Base-by-base conservation (phyloP, 768 basidiomycete genomes). In the Phanerochaete sordida region DNA sequence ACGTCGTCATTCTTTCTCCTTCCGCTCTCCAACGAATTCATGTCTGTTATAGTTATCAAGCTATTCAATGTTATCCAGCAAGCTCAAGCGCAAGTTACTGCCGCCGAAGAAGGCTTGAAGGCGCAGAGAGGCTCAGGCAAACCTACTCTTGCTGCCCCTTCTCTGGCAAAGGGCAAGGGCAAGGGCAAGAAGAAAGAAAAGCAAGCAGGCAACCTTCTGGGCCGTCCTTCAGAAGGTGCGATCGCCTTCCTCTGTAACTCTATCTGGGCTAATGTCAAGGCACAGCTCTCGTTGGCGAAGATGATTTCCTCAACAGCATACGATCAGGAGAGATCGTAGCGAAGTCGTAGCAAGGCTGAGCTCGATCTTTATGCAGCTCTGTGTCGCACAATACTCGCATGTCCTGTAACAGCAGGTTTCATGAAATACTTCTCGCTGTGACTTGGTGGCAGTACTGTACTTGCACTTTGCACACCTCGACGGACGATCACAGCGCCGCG, bases 11-110 rank as follows among this genome's bases (percentile, higher is more conserved):
- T 9, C 23, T 51, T 2, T 51, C 24, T 43, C 9, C 46, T 33
- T 48, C 11, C 15, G n/a, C 12, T 3, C 19, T n/a, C n/a, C 24
- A 30, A 49, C 19, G 2, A 9, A n/a, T n/a, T 47, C 21, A 16
- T 48, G 23, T 0, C 33, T 35, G 27, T n/a, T 45, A 4, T 56
- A 83, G 92, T 94, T 48, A 91, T 94, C n/a, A 85, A 89, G 68
- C 76, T 94, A 16, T 94, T 94, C 76, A 94, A 94, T 66, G 85
- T 82, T 3, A 90, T 94, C 51, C 92, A 93, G 62, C 89, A 91
- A 63, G 87, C 90, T 21, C 92, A 94, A 66, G 75, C 79, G 27
- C 81, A 79, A 13, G 76, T 82, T 1, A 70, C 79, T 11, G 78
- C 72, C 5, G 80, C 80, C 12, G 80, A 78, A 24, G 85, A 85